A percentile compares a stretch with the other conserved stretches of the same genome.
Evolutionary conservation across 2,329 filamentous ascomycete species (phyloP).

Genomic region (Harringtonia aguacate): DNA sequence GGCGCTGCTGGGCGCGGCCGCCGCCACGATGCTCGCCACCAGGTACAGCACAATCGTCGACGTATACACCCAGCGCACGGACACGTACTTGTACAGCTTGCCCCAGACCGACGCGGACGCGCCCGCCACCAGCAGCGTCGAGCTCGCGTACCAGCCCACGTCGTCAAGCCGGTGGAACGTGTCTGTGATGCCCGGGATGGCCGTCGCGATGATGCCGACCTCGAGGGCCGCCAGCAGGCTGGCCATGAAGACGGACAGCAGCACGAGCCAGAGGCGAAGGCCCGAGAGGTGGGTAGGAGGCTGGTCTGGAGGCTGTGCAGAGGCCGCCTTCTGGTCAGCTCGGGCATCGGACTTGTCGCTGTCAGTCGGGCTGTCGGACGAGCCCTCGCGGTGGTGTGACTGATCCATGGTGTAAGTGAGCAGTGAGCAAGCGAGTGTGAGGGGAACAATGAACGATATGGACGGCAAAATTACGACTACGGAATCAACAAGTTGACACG

Average conservation of each 20-base stretch:
- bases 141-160: slow-evolving; percentile 6
- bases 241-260: neutral
- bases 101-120: slow-evolving; percentile 21
- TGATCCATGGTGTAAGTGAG: too few species aligned
- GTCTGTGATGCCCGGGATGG: slow-evolving; percentile 6
- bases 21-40: slow-evolving; percentile 23
- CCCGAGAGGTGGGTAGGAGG: neutral
- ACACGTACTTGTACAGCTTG: slow-evolving; percentile 22
- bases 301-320: too few species aligned
- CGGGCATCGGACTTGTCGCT: too few species aligned
- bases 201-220: slow-evolving; percentile 21
- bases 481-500: too few species aligned
- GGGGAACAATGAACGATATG: too few species aligned
- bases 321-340: too few species aligned
- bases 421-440: too few species aligned
- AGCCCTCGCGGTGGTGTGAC: too few species aligned
- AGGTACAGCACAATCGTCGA: slow-evolving; percentile 23
- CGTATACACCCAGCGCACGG: slow-evolving; percentile 22
- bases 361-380: too few species aligned
- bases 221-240: slow-evolving; percentile 1
- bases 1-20: slow-evolving; percentile 9
- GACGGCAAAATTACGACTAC: too few species aligned
- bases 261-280: neutral
- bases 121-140: slow-evolving; percentile 3
- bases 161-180: slow-evolving; percentile 5